Base-by-base conservation (phyloP, 1,284 basidiomycete species). In the Rhodotorula sp. region DNA sequence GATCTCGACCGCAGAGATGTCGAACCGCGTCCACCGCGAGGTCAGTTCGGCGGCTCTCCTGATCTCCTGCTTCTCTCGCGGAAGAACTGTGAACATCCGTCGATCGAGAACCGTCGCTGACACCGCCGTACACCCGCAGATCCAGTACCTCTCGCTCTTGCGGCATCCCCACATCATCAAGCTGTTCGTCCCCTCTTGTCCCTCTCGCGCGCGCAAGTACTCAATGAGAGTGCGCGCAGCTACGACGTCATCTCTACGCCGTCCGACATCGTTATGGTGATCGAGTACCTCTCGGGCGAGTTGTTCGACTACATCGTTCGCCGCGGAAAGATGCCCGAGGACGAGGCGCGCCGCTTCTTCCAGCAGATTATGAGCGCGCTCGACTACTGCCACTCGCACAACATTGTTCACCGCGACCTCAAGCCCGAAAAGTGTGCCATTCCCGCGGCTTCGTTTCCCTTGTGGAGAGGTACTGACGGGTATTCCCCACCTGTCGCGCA, bases 161-260 rank as follows among this genome's bases (percentile, higher is more conserved):
- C 85, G 92, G 59, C 94, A 97, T 81, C 90, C 94, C 1, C 94
- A 97, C 81, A 96, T 97, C 81, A 91, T 97, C 86, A 97, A 97
- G 83, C 87, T 97, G 92, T 94, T 80, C 77, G 87, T 85, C 48
- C 48, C 54, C 66, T 56, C 56, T 64, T 12, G 36, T 39, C 34
- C 39, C 25, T 41, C 10, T 36, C 34, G 39, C 36, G 6, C 48
- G n/a, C 22, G 48, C 50, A 29, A n/a, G n/a, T 17, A 12, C 17
- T 22, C 8, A 22, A 29, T 34, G 29, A 44, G 32, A 13, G 29
- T 36, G 4, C n/a, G 1, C 60, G 13, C 81, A 96, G 93, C 68
- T 97, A 97, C 82, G 94, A 97, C 82, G 94, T 97, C 59, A 95
- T 97, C 77, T 93, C 92, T 19, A 95, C 93, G 0, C 88, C 90